Evolutionary conservation across 306 rosid species (phyloP), one percentile per base, ranked within the genome.

Genomic region (Dicorynia guianensis): DNA sequence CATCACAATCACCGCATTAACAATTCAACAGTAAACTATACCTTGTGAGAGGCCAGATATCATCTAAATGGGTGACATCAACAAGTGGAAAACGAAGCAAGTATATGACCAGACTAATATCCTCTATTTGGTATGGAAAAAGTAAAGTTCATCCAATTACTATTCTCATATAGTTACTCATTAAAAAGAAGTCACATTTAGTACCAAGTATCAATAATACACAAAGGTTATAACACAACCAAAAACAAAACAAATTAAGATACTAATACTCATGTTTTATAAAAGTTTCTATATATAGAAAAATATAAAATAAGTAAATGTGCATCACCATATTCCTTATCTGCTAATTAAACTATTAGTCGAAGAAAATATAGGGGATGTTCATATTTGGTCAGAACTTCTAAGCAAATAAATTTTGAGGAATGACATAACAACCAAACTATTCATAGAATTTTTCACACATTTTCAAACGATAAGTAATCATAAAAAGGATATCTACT

Each of bases 211-310:
- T 61, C 44, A 48, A 49, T 48, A 54, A 56, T 34, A 76, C 48
- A n/a, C n/a, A n/a, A n/a, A n/a, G n/a, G n/a, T n/a, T 25, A 25
- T 25, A 25, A 25, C 30, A 25, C 30, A 25, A 25, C 30, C 61
- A 75, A 73, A 67, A 62, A 8, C 43, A 60, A 75, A 75, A 64
- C 75, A 64, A 49, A 58, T 54, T 17, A 63, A 69, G 64, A 39
- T 46, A 18, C 47, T 20, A 0, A 39, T 13, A 47, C 72, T 62
- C 34, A 67, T 38, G 39, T 63, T 20, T 44, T 53, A 7, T 17
- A 63, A 3, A 38, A 63, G 69, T 62, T 63, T 56, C 44, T 56
- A 63, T 35, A 11, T 38, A 34, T 49, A 56, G 33, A 71, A 9
- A 70, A 52, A 57, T 30, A 48, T 18, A 55, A 64, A 71, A 64